Base-by-base conservation (phyloP, 2,329 filamentous ascomycete species). In the Colletotrichum nymphaeae region DNA sequence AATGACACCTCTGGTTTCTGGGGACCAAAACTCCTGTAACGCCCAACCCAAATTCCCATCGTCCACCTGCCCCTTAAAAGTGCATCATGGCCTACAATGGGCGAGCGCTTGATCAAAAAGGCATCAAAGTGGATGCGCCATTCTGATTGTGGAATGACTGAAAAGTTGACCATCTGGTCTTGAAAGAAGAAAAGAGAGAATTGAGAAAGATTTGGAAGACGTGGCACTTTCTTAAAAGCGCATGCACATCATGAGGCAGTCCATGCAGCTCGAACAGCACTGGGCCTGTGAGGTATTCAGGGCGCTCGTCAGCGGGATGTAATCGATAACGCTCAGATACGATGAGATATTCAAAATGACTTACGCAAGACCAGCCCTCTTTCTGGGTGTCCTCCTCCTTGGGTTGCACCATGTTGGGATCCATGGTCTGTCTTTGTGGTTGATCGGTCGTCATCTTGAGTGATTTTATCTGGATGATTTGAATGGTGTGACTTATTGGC, bases 201-300 rank as follows among this genome's bases (percentile, higher is more conserved):
- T n/a, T 46, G 42, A n/a, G 19, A 1, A 46, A 46, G 42, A 46
- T 46, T 46, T 0, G n/a, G 5, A 9, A 46, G 42, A 1, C 7
- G 16, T 46, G 42, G 6, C 8, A n/a, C 19, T 55, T 8, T 6
- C 19, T 46, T 16, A 65, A 24, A 42, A 65, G 11, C 63, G 63
- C 22, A 22, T 4, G 52, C 63, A 65, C 63, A 57, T 57, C 63
- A 65, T 57, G 11, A 65, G 2, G 63, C 63, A 65, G 19, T 65
- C 63, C 49, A 65, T 55, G 52, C 63, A 65, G 52, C 63, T 65
- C 5, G 63, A 65, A 35, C 24, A 65, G 52, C 49, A 65, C n/a
- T 65, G 63, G 11, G 63, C 63, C 63, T 65, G 52, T 32, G 1
- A 32, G 32, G 1, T 46, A 26, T 14, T 9, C 11, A 4, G 24